Percentiles rank a stretch among this genome's conserved stretches.
Evolutionary conservation across 208 protist species (phyloP).

Genomic region (Trypanosoma boissoni): DNA sequence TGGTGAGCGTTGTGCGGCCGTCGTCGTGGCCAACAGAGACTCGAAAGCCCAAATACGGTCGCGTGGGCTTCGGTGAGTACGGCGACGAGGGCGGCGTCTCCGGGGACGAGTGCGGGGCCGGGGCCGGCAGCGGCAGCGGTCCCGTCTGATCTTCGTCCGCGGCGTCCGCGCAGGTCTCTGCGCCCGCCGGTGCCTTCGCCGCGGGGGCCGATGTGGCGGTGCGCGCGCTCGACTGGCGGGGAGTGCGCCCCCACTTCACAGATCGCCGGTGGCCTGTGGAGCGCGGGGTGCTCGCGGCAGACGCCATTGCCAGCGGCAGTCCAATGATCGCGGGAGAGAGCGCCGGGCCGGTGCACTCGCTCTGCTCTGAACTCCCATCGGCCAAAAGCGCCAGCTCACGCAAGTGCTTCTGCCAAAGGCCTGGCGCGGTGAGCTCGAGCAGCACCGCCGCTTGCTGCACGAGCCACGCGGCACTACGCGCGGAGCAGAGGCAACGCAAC

Average conservation of each 20-base stretch:
- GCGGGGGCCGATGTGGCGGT: too few species aligned
- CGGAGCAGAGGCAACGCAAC: constrained; percentile 41
- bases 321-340: too few species aligned
- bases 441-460: constrained; percentile 25
- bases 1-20: constrained; percentile 30
- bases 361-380: not conserved
- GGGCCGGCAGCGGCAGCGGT: not conserved
- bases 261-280: too few species aligned
- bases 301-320: too few species aligned
- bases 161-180: too few species aligned
- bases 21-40: constrained; percentile 40
- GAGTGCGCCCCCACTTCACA: too few species aligned
- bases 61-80: constrained; percentile 4
- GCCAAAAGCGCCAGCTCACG: constrained; percentile 13
- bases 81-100: not conserved
- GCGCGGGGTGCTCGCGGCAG: too few species aligned
- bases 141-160: not conserved
- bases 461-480: constrained; percentile 33
- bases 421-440: constrained; percentile 32
- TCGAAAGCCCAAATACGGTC: constrained; percentile 72
- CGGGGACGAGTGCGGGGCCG: not conserved
- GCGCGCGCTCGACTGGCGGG: too few species aligned
- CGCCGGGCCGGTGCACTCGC: too few species aligned
- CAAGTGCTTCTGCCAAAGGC: constrained; percentile 26
- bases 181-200: too few species aligned